Evolutionary conservation across 306 rosid genomes (phyloP).

Genomic region (Ormosia semicastrata): DNA sequence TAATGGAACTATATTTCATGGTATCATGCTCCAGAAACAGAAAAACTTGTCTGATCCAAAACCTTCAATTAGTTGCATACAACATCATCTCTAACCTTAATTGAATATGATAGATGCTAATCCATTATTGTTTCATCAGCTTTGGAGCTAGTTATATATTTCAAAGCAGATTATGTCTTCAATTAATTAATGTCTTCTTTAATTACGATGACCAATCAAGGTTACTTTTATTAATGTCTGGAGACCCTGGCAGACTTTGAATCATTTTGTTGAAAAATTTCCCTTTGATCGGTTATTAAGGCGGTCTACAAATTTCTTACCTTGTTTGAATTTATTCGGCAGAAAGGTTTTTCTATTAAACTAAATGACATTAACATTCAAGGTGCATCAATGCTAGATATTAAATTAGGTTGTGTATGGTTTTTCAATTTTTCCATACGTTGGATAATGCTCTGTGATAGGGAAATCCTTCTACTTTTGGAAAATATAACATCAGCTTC

Average conservation of each 20-base stretch:
- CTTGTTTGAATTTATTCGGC: constrained; percentile 27
- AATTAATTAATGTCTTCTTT: constrained; percentile 6
- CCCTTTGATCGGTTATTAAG: constrained; percentile 7
- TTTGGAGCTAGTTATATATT: background rate
- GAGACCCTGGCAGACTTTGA: constrained; percentile 9
- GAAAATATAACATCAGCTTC: constrained; percentile 33
- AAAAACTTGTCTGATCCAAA: background rate
- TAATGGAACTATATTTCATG: background rate
- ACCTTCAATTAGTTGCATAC: constrained; percentile 1
- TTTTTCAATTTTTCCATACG: constrained; percentile 16
- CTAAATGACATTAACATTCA: constrained; percentile 44
- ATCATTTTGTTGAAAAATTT: background rate
- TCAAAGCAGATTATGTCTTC: constrained; percentile 26
- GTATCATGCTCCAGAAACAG: background rate
- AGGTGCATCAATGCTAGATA: constrained; percentile 29
- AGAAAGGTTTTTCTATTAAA: constrained; percentile 26
- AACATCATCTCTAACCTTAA: constrained; percentile 12
- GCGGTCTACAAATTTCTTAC: constrained; percentile 13
- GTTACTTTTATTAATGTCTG: background rate
- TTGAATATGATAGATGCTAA: background rate
- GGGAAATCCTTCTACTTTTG: constrained; percentile 26
- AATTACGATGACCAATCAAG: constrained; percentile 19
- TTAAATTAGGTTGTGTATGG: constrained; percentile 26
- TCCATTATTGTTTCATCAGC: constrained; percentile 8
- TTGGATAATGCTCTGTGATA: constrained; percentile 22